Evolutionary conservation across 257 asterid genomes (phyloP).

Genomic region (Ehretia macrophylla): DNA sequence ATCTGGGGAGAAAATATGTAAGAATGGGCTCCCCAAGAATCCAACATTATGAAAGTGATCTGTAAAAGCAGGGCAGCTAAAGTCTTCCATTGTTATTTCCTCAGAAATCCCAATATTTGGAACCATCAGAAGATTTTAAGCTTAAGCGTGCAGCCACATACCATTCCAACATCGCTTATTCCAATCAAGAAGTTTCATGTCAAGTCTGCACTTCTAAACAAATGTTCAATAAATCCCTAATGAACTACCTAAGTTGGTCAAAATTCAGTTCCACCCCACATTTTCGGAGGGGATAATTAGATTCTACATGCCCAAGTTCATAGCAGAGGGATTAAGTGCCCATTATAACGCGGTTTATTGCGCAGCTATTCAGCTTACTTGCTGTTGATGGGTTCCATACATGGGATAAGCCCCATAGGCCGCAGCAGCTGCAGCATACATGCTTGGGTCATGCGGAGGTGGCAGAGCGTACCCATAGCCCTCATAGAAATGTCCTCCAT

Average conservation of each 20-base stretch:
- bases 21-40: too few species aligned
- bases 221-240: conserved; percentile 39
- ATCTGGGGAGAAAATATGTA: too few species aligned
- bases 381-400: conserved; percentile 86
- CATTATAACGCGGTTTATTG: neutral
- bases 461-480: conserved; percentile 75
- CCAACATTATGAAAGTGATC: too few species aligned
- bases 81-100: too few species aligned
- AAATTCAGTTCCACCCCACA: conserved; percentile 65
- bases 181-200: conserved; percentile 46
- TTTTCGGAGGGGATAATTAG: conserved; percentile 26
- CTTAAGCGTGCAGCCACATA: neutral
- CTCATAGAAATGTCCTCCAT: conserved; percentile 76
- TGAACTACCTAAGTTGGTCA: conserved; percentile 44
- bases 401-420: conserved; percentile 82
- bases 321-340: conserved; percentile 19
- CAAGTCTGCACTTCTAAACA: conserved; percentile 46
- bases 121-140: too few species aligned
- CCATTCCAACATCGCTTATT: conserved; percentile 45
- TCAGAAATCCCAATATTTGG: too few species aligned
- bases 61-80: too few species aligned
- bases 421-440: conserved; percentile 66
- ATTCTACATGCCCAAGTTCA: conserved; percentile 33
- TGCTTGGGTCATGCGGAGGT: conserved; percentile 65
- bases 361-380: conserved; percentile 56